phyloP scores from a whole-genome alignment of 208 protist species.

The Acanthamoeba quina region DNA sequence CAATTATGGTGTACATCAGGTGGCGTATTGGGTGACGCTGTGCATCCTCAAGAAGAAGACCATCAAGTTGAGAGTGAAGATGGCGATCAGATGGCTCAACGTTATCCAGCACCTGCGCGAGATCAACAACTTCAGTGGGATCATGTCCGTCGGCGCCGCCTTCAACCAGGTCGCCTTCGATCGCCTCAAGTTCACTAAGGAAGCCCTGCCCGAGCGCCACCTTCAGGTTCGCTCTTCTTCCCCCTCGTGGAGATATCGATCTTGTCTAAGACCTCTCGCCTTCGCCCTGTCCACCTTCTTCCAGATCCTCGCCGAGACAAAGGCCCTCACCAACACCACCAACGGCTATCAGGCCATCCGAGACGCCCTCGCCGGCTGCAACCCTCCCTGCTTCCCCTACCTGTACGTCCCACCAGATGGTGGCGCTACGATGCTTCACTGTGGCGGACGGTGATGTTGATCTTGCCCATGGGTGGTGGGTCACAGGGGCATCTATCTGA shows the following conservation, averaged over 20 bases:
- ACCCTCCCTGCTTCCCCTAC: slow-evolving; percentile 83
- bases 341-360: neutral
- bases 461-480: neutral
- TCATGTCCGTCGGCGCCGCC: slow-evolving; percentile 72
- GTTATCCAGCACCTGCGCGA: slow-evolving; percentile 64
- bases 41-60: slow-evolving; percentile 15
- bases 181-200: slow-evolving; percentile 53
- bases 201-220: slow-evolving; percentile 42
- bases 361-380: neutral
- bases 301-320: neutral
- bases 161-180: slow-evolving; percentile 62
- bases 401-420: neutral
- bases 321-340: neutral
- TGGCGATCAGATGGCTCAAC: slow-evolving; percentile 61
- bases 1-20: neutral
- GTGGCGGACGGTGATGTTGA: neutral
- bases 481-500: slow-evolving; percentile 49
- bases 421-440: neutral
- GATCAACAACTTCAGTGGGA: slow-evolving; percentile 79
- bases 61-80: slow-evolving; percentile 17
- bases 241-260: neutral
- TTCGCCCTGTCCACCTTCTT: neutral
- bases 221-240: neutral
- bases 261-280: neutral
- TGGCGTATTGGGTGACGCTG: slow-evolving; percentile 8